phyloP scores from a whole-genome alignment of 1,139 yeast species.

The Waltiozyma sp. region DNA sequence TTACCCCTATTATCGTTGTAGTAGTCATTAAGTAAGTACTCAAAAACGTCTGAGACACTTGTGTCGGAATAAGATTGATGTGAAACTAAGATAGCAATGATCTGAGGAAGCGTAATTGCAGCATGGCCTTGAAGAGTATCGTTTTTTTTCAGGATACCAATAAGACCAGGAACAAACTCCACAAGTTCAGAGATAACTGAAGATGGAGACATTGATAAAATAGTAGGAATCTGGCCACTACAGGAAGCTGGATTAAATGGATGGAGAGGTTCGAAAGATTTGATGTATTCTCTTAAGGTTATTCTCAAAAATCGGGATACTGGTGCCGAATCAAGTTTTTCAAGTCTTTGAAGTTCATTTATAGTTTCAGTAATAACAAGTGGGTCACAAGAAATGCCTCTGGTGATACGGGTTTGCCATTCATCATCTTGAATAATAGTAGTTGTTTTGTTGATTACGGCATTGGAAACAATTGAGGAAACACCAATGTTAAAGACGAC shows the following conservation, averaged over 20 bases:
- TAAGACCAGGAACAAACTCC: conserved; percentile 12
- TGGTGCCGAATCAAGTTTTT: neutral
- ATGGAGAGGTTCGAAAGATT: neutral
- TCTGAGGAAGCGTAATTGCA: conserved; percentile 29
- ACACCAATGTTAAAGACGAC: conserved; percentile 37
- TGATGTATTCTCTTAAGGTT: neutral
- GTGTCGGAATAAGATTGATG: conserved; percentile 25
- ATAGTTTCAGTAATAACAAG: conserved; percentile 33
- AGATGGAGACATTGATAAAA: conserved; percentile 7
- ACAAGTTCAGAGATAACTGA: conserved; percentile 14
- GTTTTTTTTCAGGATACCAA: conserved; percentile 16
- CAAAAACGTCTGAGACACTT: conserved; percentile 8
- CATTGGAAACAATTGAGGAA: conserved; percentile 55
- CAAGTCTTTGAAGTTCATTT: conserved; percentile 4
- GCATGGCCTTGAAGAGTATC: conserved; percentile 15
- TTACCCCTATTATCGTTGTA: conserved; percentile 18
- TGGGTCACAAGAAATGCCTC: conserved; percentile 54
- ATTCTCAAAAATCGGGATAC: neutral
- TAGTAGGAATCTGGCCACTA: neutral
- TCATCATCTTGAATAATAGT: conserved; percentile 60
- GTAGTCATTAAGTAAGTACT: neutral
- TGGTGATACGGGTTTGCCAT: conserved; percentile 67
- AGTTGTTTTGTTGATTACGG: conserved; percentile 39
- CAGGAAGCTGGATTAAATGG: neutral
- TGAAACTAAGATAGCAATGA: conserved; percentile 47